Conservation (phyloP, 495 filamentous ascomycete species). For the Lophium mytilinum region DNA sequence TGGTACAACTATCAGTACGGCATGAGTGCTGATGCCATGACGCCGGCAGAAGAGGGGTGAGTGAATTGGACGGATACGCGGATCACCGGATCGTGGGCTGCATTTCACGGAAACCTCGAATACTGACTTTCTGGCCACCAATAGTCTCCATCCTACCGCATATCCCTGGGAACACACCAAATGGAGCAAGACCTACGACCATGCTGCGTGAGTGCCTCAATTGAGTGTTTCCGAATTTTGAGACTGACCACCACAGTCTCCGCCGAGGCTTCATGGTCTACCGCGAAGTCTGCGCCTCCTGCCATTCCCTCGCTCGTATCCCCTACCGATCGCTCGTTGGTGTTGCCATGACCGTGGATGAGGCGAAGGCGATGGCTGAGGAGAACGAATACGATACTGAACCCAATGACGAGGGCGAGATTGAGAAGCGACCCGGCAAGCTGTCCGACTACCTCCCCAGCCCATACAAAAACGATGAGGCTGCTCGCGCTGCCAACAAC, state of each 20-base stretch:
- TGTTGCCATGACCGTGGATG: slow-evolving; percentile 86
- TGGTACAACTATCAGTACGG: slow-evolving; percentile 98
- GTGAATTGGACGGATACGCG: slow-evolving; percentile 10
- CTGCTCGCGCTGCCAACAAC: slow-evolving; percentile 94
- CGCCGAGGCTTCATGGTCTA: slow-evolving; percentile 99
- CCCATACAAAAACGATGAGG: slow-evolving; percentile 98
- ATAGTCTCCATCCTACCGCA: slow-evolving; percentile 77
- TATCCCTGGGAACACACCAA: slow-evolving; percentile 95
- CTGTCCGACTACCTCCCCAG: slow-evolving; percentile 91
- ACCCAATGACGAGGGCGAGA: slow-evolving; percentile 95
- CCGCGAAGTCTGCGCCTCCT: slow-evolving; percentile 94
- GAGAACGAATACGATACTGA: slow-evolving; percentile 98
- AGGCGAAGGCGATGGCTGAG: slow-evolving; percentile 93
- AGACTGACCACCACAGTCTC: slow-evolving; percentile 51
- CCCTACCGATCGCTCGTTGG: slow-evolving; percentile 92
- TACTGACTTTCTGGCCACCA: slow-evolving; percentile 7
- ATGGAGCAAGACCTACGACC: slow-evolving; percentile 92
- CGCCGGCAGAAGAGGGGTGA: slow-evolving; percentile 93
- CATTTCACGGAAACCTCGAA: slow-evolving; percentile 4
- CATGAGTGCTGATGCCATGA: slow-evolving; percentile 75
- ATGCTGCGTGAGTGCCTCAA: slow-evolving; percentile 66
- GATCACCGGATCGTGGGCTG: slow-evolving; percentile 8
- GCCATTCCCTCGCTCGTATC: slow-evolving; percentile 91
- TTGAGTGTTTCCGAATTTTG: slow-evolving; percentile 15
- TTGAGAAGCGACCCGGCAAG: slow-evolving; percentile 97